phyloP scores from a whole-genome alignment of 2,329 filamentous ascomycete species.

The Fusarium compactum region DNA sequence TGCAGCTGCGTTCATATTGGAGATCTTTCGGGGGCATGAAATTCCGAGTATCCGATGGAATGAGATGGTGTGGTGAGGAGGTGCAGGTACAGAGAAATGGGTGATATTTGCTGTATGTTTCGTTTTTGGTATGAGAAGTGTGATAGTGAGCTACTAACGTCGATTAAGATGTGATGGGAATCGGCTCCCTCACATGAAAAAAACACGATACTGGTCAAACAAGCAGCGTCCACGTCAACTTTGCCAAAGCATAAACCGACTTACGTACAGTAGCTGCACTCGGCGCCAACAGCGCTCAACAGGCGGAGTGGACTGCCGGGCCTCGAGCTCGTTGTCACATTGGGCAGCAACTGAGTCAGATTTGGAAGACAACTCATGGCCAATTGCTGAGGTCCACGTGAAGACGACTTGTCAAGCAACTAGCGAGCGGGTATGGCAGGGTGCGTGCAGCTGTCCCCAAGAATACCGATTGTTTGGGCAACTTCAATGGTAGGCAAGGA shows the following conservation, averaged over 20 bases:
- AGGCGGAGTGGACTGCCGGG: conserved; percentile 25
- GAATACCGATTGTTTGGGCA: conserved; percentile 30
- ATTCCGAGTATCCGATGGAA: conserved; percentile 41
- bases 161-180: conserved; percentile 42
- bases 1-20: conserved; percentile 42
- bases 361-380: conserved; percentile 28
- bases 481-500: conserved; percentile 6
- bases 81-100: conserved; percentile 2
- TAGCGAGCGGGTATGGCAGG: conserved; percentile 11
- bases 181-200: conserved; percentile 39
- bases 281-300: conserved; percentile 19
- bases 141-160: conserved; percentile 40
- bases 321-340: conserved; percentile 34
- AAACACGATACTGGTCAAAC: conserved; percentile 13
- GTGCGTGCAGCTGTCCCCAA: conserved; percentile 2
- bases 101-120: conserved; percentile 22
- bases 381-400: conserved; percentile 46
- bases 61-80: conserved; percentile 4
- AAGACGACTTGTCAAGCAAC: conserved; percentile 10
- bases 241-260: conserved; percentile 28
- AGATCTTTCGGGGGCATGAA: conserved; percentile 41
- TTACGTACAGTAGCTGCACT: conserved; percentile 25
- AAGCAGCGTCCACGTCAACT: conserved; percentile 28
- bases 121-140: conserved; percentile 19
- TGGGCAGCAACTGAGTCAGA: conserved; percentile 46